Conservation (phyloP, 768 basidiomycete genomes). For the Rhodotorula graminis region DNA sequence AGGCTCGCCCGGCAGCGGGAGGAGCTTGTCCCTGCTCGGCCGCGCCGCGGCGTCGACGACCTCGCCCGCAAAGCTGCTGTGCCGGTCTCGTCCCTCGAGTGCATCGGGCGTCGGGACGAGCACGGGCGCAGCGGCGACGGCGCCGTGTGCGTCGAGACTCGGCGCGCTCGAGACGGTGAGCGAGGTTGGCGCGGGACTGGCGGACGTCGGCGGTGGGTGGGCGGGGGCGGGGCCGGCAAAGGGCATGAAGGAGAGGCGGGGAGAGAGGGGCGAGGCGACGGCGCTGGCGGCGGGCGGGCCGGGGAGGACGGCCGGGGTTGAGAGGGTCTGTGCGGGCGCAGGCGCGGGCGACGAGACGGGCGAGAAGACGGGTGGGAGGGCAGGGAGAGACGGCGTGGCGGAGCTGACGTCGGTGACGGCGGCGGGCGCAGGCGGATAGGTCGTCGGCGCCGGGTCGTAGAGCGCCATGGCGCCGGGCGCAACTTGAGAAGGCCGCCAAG, state of each 20-base stretch:
- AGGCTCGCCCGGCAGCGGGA: not conserved
- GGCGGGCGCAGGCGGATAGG: not conserved
- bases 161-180: not conserved
- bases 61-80: not conserved
- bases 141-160: not conserved
- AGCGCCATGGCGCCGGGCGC: too few relatives aligned
- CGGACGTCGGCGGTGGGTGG: not conserved
- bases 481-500: not conserved
- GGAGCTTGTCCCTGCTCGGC: not conserved
- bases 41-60: not conserved
- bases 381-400: not conserved
- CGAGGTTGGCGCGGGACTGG: not conserved
- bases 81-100: not conserved
- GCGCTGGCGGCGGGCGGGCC: not conserved
- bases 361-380: not conserved
- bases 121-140: not conserved
- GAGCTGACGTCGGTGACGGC: not conserved
- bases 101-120: not conserved
- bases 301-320: too few relatives aligned
- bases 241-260: constrained; percentile 27
- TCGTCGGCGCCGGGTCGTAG: not conserved
- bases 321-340: not conserved
- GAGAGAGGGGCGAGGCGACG: not conserved
- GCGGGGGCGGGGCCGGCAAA: constrained; percentile 6
- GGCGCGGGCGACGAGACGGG: not conserved